phyloP scores from a whole-genome alignment of 805 yeast species.

The Ogataea angusta region DNA sequence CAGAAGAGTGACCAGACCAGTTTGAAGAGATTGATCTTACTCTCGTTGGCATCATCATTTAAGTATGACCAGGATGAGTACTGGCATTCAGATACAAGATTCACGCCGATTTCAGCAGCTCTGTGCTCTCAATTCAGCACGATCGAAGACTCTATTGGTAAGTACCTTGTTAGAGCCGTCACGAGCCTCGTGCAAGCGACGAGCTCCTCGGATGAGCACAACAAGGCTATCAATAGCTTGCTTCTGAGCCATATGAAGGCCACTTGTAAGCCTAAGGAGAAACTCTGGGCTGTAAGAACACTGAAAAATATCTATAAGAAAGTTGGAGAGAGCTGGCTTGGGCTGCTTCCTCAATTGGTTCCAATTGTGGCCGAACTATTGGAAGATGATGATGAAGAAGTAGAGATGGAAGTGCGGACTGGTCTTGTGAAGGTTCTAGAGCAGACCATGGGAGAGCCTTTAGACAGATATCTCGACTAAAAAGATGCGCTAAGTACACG shows the following conservation, averaged over 20 bases:
- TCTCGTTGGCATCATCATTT: conserved; percentile 75
- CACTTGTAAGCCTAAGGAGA: conserved; percentile 52
- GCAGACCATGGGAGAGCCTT: conserved; percentile 89
- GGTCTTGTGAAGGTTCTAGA: conserved; percentile 91
- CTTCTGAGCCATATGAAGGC: conserved; percentile 68
- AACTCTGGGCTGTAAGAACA: conserved; percentile 76
- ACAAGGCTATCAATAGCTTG: conserved; percentile 66
- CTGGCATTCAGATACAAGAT: conserved; percentile 88
- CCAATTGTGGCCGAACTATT: conserved; percentile 93
- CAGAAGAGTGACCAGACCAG: conserved; percentile 43
- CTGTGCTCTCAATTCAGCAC: conserved; percentile 63
- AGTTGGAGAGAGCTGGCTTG: conserved; percentile 93
- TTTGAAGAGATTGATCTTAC: conserved; percentile 69
- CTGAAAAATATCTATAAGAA: conserved; percentile 81
- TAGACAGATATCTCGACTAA: conserved; percentile 68
- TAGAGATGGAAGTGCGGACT: conserved; percentile 85
- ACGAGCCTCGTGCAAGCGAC: conserved; percentile 67
- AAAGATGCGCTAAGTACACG: background rate
- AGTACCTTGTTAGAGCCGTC: conserved; percentile 75
- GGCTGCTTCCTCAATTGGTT: conserved; percentile 86
- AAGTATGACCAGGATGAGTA: conserved; percentile 89
- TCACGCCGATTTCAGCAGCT: conserved; percentile 62
- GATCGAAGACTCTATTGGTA: conserved; percentile 73
- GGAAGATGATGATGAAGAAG: conserved; percentile 93
- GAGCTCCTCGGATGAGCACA: conserved; percentile 64